Base-by-base conservation (phyloP, 768 basidiomycete species). In the Favolaschia claudopus region DNA sequence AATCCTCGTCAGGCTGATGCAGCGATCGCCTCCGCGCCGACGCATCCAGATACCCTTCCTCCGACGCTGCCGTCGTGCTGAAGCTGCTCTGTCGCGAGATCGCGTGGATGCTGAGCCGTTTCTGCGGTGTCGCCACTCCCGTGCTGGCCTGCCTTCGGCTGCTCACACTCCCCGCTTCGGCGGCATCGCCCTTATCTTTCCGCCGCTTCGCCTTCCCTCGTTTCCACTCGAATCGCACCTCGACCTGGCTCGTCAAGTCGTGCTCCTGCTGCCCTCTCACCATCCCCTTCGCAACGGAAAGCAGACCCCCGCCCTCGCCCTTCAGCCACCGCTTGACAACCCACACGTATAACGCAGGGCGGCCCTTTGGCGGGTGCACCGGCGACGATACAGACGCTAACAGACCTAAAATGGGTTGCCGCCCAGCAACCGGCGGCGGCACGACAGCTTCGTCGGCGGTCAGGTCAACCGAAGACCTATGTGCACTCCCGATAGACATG, bases 191-290 rank as follows among this genome's bases (percentile, higher is more conserved):
- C 34, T 71, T 69, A 66, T 69, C 74, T 63, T 56, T 71, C 58
- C 32, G 66, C 66, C 25, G 58, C 63, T 53, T 64, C 39, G 66
- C 67, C 66, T 76, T 79, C 24, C 82, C 83, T 44, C 89, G 76
- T 66, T 82, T 83, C 93, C 93, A 95, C 73, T 93, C 92, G 69
- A 94, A 89, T 42, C 86, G 75, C 19, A 94, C 85, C 66, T 93
- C 91, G 1, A 92, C 82, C 24, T 77, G 79, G 1, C 76, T 78
- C 36, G 77, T 73, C 15, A 70, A 56, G 4, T 63, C 69, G 4
- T 55, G 45, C 34, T 45, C 57, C 54, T 34, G 24, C 44, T 60
- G 43, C 34, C 55, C 55, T 38, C 53, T 63, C 14, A 58, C 53
- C 46, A 39, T 64, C n/a, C 67, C 62, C 33, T 29, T 44, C 19